Base-by-base conservation (phyloP, 192 early-diverging fungal species). In the Phlyctochytrium arcticum region DNA sequence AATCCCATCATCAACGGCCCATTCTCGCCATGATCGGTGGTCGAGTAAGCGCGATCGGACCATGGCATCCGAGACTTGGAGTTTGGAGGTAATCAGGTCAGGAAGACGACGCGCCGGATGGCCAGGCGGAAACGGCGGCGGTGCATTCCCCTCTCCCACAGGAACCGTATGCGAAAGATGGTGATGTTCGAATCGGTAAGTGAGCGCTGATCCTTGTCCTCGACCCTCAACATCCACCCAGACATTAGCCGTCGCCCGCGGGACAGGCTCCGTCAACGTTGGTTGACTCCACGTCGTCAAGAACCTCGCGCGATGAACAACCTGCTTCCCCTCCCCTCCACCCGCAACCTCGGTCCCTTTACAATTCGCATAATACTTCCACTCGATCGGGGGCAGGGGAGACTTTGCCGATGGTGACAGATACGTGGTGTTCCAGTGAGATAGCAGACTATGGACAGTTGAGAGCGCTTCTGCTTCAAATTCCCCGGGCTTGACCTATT, bases 161-260 rank as follows among this genome's bases (percentile, higher is more conserved):
- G 65, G 44, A 24, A 68, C 24, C 3, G 32, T 60, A 39, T 76
- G 74, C 19, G 62, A 36, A 24, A 69, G 34, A 31, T 67, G 60
- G 9, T 67, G 67, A 46, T 76, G 74, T 34, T 72, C 65, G 61
- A 62, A 76, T 2, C 74, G 65, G 57, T 65, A 76, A 7, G 60
- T 39, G 7, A 70, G 54, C 5, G 64, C 17, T 5, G 50, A 44
- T 54, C n/a, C 48, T 24, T 44, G 61, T n/a, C n/a, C n/a, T n/a
- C n/a, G 24, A 48, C 48, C 21, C 39, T 60, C 23, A 31, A 35
- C 17, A 5, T 35, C 46, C 66, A 71, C 69, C 74, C 74, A 76
- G 3, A 72, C 74, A 8, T 57, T 62, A n/a, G 74, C 74, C 6
- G 66, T 76, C 24, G 74, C 74, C 3, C 66, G 36, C 2, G 74